Conservation (phyloP, 139 green algal species). For the Coccomyxa sp. region DNA sequence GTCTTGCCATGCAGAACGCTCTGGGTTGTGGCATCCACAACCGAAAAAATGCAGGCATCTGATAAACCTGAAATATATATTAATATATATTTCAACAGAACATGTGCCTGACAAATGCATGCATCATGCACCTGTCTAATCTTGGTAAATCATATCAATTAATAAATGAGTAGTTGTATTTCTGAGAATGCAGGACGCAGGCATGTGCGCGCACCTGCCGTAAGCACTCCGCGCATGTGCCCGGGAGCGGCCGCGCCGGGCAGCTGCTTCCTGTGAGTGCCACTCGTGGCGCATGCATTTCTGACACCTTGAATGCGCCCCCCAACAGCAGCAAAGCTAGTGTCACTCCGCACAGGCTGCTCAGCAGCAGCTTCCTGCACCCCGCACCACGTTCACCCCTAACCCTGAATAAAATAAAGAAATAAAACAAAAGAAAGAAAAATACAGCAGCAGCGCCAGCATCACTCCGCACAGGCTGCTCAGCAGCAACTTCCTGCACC, state of each 20-base stretch:
- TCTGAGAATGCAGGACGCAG: too few relatives aligned
- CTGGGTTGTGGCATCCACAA: too few relatives aligned
- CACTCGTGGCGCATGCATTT: constrained; percentile 32
- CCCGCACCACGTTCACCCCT: background rate
- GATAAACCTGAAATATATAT: too few relatives aligned
- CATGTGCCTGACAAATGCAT: too few relatives aligned
- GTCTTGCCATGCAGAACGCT: too few relatives aligned
- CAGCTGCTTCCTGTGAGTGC: background rate
- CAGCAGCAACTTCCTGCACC: constrained; percentile 47
- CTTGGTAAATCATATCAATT: too few relatives aligned
- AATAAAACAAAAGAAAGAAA: too few relatives aligned
- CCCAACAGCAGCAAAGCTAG: constrained; percentile 35
- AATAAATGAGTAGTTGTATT: too few relatives aligned
- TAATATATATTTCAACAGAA: too few relatives aligned
- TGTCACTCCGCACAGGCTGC: constrained; percentile 43
- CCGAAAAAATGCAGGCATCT: too few relatives aligned
- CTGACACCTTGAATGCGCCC: constrained; percentile 29
- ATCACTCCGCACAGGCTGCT: constrained; percentile 41
- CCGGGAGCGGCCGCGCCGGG: background rate
- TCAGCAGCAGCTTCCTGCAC: constrained; percentile 46
- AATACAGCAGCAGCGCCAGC: constrained; percentile 26
- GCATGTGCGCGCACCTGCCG: background rate
- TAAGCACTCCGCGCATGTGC: constrained; percentile 9
- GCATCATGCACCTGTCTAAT: too few relatives aligned
- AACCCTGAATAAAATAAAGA: too few relatives aligned